Evolutionary conservation across 2,329 filamentous ascomycete genomes (phyloP).

Genomic region (Ascochyta rabiei): DNA sequence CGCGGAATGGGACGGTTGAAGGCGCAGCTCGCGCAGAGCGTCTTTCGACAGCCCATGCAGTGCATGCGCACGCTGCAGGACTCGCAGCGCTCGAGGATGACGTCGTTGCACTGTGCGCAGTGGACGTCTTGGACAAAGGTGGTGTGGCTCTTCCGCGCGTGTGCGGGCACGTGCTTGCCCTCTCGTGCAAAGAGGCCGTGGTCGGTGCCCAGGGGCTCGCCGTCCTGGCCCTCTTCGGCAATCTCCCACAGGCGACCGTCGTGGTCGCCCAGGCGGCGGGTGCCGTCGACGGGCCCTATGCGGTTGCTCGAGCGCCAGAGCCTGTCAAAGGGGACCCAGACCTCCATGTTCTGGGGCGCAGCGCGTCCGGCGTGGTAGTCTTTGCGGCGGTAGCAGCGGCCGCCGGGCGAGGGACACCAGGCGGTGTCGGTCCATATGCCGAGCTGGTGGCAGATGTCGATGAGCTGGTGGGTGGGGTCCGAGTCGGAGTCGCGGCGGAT

Average conservation of each 20-base stretch:
- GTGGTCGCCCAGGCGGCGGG: constrained; percentile 40
- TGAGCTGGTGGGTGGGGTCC: constrained; percentile 65
- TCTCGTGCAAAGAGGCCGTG: constrained; percentile 54
- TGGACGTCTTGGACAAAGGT: constrained; percentile 60
- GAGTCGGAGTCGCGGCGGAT: constrained; percentile 64
- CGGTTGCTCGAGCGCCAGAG: constrained; percentile 65
- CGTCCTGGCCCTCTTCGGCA: constrained; percentile 59
- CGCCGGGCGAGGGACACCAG: constrained; percentile 65
- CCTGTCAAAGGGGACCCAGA: constrained; percentile 67
- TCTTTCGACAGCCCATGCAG: constrained; percentile 65
- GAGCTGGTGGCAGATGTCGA: constrained; percentile 63
- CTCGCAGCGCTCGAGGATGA: constrained; percentile 63
- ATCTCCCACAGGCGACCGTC: constrained; percentile 64
- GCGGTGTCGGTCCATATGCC: constrained; percentile 67
- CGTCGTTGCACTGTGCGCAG: constrained; percentile 61
- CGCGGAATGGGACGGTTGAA: constrained; percentile 60
- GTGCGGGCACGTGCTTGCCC: constrained; percentile 61
- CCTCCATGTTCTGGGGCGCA: constrained; percentile 61
- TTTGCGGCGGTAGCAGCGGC: constrained; percentile 61
- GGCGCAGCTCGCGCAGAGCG: constrained; percentile 64
- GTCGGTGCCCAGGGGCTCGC: constrained; percentile 61
- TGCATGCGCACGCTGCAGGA: constrained; percentile 67
- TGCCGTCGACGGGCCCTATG: constrained; percentile 54
- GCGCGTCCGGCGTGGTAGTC: constrained; percentile 63
- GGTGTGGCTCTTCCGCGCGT: constrained; percentile 60